Conservation (phyloP, 2,329 filamentous ascomycete genomes). For the Pseudopyrenochaeta lycopersici region DNA sequence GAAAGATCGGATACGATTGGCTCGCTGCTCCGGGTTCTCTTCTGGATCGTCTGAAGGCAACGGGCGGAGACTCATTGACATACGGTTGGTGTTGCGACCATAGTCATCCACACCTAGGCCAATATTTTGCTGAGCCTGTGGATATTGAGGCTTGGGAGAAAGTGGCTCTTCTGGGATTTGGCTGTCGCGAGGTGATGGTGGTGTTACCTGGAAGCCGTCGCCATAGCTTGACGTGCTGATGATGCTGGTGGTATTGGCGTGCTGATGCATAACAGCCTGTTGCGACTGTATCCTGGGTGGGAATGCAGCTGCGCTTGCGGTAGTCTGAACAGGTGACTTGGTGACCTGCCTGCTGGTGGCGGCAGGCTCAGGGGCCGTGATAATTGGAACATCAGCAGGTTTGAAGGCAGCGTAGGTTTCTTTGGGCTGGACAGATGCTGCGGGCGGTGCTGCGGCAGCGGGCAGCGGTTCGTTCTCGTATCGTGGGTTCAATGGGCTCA, state of each 20-base stretch:
- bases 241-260: conserved; percentile 48
- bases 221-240: conserved; percentile 65
- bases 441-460: conserved; percentile 19
- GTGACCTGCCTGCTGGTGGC: conserved; percentile 32
- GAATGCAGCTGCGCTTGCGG: conserved; percentile 25
- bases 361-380: conserved; percentile 30
- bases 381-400: conserved; percentile 38
- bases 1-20: conserved; percentile 96
- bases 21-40: conserved; percentile 92
- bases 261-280: conserved; percentile 44
- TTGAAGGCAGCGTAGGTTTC: conserved; percentile 49
- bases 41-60: conserved; percentile 85
- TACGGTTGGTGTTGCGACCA: conserved; percentile 55
- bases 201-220: conserved; percentile 61
- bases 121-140: conserved; percentile 19
- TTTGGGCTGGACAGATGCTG: conserved; percentile 25
- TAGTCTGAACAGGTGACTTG: conserved; percentile 33
- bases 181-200: conserved; percentile 49
- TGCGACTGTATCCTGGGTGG: conserved; percentile 47
- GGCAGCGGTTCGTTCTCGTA: conserved; percentile 21
- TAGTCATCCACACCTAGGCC: conserved; percentile 43
- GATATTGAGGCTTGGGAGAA: conserved; percentile 41
- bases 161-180: conserved; percentile 31
- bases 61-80: conserved; percentile 76
- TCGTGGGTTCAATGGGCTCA: conserved; percentile 43